Percentiles rank a stretch among this genome's conserved stretches.
phyloP scores from a whole-genome alignment of 768 basidiomycete genomes.

The Macrolepiota dolichaula region DNA sequence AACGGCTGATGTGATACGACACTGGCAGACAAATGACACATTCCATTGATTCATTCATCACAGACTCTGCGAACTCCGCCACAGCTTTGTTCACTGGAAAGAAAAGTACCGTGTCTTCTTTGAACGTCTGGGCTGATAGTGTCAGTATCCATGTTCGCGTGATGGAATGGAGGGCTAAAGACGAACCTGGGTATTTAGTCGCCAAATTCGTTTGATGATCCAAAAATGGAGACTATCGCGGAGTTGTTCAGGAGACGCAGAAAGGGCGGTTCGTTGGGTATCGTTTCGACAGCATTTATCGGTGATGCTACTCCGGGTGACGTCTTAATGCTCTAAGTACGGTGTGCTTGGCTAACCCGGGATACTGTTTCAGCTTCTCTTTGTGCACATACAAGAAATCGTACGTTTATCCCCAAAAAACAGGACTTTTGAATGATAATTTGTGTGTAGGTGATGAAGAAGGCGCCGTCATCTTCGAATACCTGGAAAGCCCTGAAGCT shows the following conservation, averaged over 20 bases:
- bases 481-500: conserved; percentile 27
- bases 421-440: neutral
- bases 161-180: neutral
- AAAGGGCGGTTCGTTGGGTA: conserved; percentile 38
- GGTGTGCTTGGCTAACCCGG: neutral
- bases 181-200: conserved; percentile 23
- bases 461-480: conserved; percentile 33
- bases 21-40: conserved; percentile 41
- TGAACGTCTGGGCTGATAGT: conserved; percentile 41
- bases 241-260: conserved; percentile 37
- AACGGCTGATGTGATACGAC: too few species aligned
- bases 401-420: conserved; percentile 16
- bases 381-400: conserved; percentile 39
- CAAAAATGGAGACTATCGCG: conserved; percentile 42
- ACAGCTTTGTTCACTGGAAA: conserved; percentile 44
- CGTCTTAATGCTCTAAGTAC: conserved; percentile 2
- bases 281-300: conserved; percentile 43
- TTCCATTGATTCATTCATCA: conserved; percentile 44
- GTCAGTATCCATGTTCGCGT: conserved; percentile 20
- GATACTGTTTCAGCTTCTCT: conserved; percentile 27
- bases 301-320: conserved; percentile 41
- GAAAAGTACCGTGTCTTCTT: conserved; percentile 38
- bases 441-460: conserved; percentile 24
- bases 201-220: conserved; percentile 36
- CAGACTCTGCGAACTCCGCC: conserved; percentile 45